Percentiles rank a stretch among this genome's conserved stretches.
These are phyloP conservation scores for Trifolium subterraneum DNA, from an alignment of 306 rosid species.

Conservation along the genomic window DNA sequence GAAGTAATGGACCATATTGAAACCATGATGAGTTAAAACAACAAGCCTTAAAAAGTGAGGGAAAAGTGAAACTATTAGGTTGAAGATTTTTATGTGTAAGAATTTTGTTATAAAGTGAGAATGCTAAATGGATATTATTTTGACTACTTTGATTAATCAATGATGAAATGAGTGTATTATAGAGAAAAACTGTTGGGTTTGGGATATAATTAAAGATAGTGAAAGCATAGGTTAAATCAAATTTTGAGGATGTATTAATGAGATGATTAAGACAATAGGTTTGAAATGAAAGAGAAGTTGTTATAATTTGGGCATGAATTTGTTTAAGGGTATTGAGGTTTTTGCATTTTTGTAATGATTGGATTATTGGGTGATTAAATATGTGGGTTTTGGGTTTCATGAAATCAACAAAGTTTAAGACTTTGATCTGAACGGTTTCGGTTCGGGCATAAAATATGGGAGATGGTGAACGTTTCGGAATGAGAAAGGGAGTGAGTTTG, in stretches of 20 bases:
- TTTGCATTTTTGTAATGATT: constrained; percentile 39
- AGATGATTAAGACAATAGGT: constrained; percentile 54
- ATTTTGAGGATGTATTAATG: constrained; percentile 42
- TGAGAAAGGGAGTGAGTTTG: too few species aligned
- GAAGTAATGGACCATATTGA: constrained; percentile 49
- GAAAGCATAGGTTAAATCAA: constrained; percentile 41
- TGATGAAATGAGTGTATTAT: constrained; percentile 57
- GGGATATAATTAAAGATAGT: constrained; percentile 43
- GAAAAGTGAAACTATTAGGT: constrained; percentile 59
- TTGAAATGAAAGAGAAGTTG: constrained; percentile 44
- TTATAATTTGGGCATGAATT: constrained; percentile 49
- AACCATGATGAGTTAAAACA: constrained; percentile 36
- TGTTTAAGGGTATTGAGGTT: constrained; percentile 42
- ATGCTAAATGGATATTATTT: constrained; percentile 38
- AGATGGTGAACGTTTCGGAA: too few species aligned
- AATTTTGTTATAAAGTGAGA: constrained; percentile 44
- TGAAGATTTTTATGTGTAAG: constrained; percentile 36
- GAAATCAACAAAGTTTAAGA: neutral
- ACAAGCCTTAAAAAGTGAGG: constrained; percentile 57
- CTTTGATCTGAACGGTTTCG: neutral
- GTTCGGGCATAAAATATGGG: too few species aligned
- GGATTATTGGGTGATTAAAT: constrained; percentile 44
- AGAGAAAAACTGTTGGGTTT: constrained; percentile 53
- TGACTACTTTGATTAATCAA: constrained; percentile 9
- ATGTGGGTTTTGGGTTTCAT: constrained; percentile 43